phyloP scores from a whole-genome alignment of 768 basidiomycete genomes.

The Lactarius akahatsu region DNA sequence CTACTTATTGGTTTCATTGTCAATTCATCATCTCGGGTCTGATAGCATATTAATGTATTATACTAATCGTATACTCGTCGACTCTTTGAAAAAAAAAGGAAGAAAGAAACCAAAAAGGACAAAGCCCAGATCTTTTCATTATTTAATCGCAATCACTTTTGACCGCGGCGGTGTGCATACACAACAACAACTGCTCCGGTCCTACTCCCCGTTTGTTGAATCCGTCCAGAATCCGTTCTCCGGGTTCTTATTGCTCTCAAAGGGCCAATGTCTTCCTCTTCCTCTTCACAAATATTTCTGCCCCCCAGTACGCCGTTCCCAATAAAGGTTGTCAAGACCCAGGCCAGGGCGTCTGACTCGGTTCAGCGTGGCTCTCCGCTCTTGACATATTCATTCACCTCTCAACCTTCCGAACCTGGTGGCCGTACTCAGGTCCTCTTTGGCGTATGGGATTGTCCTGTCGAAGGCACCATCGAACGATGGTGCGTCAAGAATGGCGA shows the following conservation, averaged over 20 bases:
- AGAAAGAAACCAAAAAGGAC: background rate
- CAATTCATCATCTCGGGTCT: background rate
- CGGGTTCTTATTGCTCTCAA: conserved; percentile 1
- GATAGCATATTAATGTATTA: background rate
- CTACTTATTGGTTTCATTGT: background rate
- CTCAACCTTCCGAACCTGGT: conserved; percentile 48
- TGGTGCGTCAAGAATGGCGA: conserved; percentile 75
- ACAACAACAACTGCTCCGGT: conserved; percentile 13
- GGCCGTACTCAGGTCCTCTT: conserved; percentile 65
- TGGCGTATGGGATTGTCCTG: conserved; percentile 86
- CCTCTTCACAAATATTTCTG: conserved; percentile 62
- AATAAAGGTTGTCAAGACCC: conserved; percentile 73
- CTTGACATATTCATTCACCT: conserved; percentile 79
- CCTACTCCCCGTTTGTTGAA: conserved; percentile 7
- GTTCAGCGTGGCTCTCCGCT: conserved; percentile 75
- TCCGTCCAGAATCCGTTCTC: conserved; percentile 6
- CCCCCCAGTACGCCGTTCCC: conserved; percentile 84
- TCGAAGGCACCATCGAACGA: conserved; percentile 71
- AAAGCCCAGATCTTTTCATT: background rate
- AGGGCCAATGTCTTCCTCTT: conserved; percentile 21
- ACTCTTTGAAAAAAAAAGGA: background rate
- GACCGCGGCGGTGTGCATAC: conserved; percentile 17
- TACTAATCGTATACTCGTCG: background rate
- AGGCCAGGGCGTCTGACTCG: conserved; percentile 43
- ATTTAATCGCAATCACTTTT: conserved; percentile 3